phyloP scores from a whole-genome alignment of 2,329 filamentous ascomycete species.

The Thielaviopsis populi region DNA sequence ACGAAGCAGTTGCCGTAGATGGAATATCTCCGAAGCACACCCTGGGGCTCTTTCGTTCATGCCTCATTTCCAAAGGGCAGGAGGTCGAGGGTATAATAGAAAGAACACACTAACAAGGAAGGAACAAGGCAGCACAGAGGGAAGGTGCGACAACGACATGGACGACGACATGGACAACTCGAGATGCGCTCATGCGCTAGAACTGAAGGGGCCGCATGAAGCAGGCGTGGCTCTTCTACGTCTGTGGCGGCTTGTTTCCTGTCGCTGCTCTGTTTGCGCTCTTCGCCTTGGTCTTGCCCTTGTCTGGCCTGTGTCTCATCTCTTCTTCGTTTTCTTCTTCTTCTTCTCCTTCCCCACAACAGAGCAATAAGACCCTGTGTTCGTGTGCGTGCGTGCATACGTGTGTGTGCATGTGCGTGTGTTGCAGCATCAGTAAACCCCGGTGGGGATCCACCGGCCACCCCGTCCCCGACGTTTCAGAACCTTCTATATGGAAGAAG shows the following conservation, averaged over 20 bases:
- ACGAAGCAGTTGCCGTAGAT: background rate
- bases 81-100: background rate
- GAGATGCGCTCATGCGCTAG: background rate
- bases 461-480: constrained; percentile 4
- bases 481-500: constrained; percentile 4
- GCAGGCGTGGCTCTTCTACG: background rate
- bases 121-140: background rate
- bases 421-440: background rate
- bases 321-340: background rate
- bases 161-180: background rate
- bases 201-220: background rate
- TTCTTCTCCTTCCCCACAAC: background rate
- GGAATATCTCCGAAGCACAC: background rate
- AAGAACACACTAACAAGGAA: too few species aligned
- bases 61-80: background rate
- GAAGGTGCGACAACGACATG: background rate
- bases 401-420: too few species aligned
- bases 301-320: constrained; percentile 4
- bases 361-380: background rate
- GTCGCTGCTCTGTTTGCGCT: background rate
- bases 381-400: too few species aligned
- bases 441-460: background rate
- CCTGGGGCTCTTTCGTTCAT: background rate
- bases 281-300: background rate
- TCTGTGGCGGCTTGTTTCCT: background rate